Percentiles rank a stretch among this genome's conserved stretches.
These are phyloP conservation scores for Xylaria sp. DNA, from an alignment of 2,329 filamentous ascomycete genomes.

Conservation along the genomic window DNA sequence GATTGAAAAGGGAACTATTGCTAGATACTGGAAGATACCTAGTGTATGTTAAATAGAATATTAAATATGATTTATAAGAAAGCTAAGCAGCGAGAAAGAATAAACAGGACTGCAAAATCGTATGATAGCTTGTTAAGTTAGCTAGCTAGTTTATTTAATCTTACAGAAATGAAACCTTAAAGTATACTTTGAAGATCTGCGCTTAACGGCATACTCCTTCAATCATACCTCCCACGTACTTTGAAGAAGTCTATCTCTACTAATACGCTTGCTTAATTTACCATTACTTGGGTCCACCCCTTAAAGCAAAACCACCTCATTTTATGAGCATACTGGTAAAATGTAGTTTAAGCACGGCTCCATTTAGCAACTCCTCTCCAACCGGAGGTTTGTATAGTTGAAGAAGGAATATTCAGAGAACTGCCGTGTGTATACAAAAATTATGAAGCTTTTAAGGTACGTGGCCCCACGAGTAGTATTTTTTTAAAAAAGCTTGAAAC, in stretches of 20 bases:
- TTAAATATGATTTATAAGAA: no score
- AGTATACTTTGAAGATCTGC: no score
- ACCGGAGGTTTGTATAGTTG: background rate
- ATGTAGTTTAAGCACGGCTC: background rate
- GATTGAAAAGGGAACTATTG: no score
- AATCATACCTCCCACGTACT: background rate
- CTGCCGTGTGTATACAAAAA: background rate
- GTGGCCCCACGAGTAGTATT: constrained; percentile 16
- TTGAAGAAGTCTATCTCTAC: background rate
- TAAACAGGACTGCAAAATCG: no score
- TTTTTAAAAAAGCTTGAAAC: constrained; percentile 1
- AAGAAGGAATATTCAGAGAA: background rate
- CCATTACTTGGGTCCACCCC: background rate
- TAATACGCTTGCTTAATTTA: background rate
- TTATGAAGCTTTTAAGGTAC: background rate
- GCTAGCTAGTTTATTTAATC: no score
- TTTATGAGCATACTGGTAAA: background rate
- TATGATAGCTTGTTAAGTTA: no score
- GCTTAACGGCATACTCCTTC: background rate
- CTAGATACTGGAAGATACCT: no score
- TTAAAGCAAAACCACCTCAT: background rate
- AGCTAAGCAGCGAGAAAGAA: no score
- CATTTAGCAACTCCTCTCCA: background rate
- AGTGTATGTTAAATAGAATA: no score
- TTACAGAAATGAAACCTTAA: no score